Evolutionary conservation across 2,329 filamentous ascomycete species (phyloP).

Genomic region (Tolypocladium inflatum): DNA sequence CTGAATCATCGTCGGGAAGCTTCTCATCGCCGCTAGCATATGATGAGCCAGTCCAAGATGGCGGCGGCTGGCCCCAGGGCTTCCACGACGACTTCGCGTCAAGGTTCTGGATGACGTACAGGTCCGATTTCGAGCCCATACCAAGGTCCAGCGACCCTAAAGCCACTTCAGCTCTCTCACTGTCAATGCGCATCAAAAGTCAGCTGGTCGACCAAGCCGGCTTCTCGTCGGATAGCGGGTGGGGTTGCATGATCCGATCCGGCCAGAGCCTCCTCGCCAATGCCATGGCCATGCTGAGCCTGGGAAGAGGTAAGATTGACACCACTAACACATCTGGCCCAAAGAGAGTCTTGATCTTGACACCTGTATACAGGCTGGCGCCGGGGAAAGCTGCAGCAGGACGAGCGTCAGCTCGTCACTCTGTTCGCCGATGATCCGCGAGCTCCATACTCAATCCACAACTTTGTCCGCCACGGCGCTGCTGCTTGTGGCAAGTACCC

Average conservation of each 20-base stretch:
- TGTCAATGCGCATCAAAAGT: constrained; percentile 74
- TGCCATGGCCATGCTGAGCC: constrained; percentile 57
- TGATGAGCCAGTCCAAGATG: constrained; percentile 31
- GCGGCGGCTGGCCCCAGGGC: constrained; percentile 69
- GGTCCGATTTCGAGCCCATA: constrained; percentile 77
- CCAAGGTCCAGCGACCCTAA: constrained; percentile 67
- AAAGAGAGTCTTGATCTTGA: neutral
- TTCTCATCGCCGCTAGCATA: constrained; percentile 42
- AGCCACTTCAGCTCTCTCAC: constrained; percentile 62
- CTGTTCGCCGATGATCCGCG: constrained; percentile 79
- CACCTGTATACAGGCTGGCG: constrained; percentile 55
- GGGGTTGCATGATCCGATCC: constrained; percentile 98
- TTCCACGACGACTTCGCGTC: constrained; percentile 94
- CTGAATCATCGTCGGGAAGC: constrained; percentile 40
- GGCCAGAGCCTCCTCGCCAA: constrained; percentile 92
- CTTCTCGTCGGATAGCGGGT: constrained; percentile 89
- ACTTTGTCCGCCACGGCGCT: constrained; percentile 83
- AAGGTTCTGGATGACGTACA: constrained; percentile 91
- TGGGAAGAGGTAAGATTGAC: constrained; percentile 62
- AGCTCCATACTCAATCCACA: constrained; percentile 90
- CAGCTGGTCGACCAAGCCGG: constrained; percentile 69
- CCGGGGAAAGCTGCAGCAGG: constrained; percentile 42
- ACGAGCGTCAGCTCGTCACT: constrained; percentile 64
- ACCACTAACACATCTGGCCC: neutral
- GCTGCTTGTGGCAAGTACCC: constrained; percentile 85